A percentile compares a stretch with the other conserved stretches of the same genome.
These are phyloP conservation scores for Hyphodiscus hymeniophilus DNA, from an alignment of 495 filamentous ascomycete genomes.

Conservation along the genomic window DNA sequence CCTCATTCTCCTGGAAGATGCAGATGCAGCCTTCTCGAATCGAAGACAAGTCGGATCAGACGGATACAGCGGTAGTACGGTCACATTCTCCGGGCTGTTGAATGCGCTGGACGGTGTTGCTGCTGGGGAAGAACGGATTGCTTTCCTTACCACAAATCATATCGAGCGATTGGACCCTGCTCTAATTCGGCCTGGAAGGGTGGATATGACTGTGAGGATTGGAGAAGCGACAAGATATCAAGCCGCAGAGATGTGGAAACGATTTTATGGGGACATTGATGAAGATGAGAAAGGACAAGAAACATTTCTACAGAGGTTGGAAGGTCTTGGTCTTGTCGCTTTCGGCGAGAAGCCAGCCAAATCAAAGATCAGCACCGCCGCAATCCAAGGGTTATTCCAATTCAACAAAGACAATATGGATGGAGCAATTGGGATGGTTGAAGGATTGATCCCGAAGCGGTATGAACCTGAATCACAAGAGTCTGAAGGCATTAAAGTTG, in stretches of 20 bases:
- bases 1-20: slow-evolving; percentile 85
- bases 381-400: slow-evolving; percentile 86
- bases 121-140: slow-evolving; percentile 87
- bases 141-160: slow-evolving; percentile 94
- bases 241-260: slow-evolving; percentile 81
- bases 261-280: slow-evolving; percentile 87
- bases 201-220: slow-evolving; percentile 87
- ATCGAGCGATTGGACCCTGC: slow-evolving; percentile 83
- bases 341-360: slow-evolving; percentile 33
- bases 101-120: slow-evolving; percentile 93
- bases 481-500: slow-evolving; percentile 6
- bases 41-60: slow-evolving; percentile 69
- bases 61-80: slow-evolving; percentile 82
- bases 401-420: slow-evolving; percentile 88
- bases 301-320: slow-evolving; percentile 40
- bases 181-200: slow-evolving; percentile 80
- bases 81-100: slow-evolving; percentile 89
- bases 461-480: slow-evolving; percentile 34
- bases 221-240: slow-evolving; percentile 83
- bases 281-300: slow-evolving; percentile 45
- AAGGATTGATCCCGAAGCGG: slow-evolving; percentile 49
- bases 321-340: slow-evolving; percentile 39
- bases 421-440: slow-evolving; percentile 74
- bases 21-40: slow-evolving; percentile 86
- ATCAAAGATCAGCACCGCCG: slow-evolving; percentile 69